phyloP scores from a whole-genome alignment of 768 basidiomycete species.

The Botryobasidium botryosum region DNA sequence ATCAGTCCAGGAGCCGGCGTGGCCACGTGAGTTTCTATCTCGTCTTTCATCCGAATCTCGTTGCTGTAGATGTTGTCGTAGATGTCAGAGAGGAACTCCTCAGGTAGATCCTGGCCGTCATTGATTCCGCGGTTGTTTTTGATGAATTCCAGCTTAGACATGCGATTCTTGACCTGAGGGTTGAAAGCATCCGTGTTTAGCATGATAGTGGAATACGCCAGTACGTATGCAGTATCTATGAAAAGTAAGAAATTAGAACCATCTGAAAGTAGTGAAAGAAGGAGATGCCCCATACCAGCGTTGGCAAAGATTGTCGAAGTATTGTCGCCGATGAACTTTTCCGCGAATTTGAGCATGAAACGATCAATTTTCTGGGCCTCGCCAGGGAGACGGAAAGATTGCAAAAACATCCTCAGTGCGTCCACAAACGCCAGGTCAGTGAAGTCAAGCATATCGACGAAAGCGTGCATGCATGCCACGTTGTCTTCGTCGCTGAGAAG shows the following conservation, averaged over 20 bases:
- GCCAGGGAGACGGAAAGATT: constrained; percentile 91
- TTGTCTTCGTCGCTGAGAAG: constrained; percentile 63
- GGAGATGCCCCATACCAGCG: constrained; percentile 44
- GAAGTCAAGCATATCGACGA: constrained; percentile 87
- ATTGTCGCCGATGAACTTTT: constrained; percentile 86
- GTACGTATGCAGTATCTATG: constrained; percentile 79
- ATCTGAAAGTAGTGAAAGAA: background rate
- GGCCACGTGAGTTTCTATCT: constrained; percentile 46
- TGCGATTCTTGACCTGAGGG: constrained; percentile 84
- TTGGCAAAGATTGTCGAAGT: constrained; percentile 75
- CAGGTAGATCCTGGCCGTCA: constrained; percentile 73
- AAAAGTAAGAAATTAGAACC: background rate
- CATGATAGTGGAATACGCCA: constrained; percentile 90
- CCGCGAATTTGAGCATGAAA: constrained; percentile 97
- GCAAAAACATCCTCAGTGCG: constrained; percentile 77
- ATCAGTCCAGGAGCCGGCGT: constrained; percentile 47
- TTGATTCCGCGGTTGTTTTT: constrained; percentile 97
- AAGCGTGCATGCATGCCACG: constrained; percentile 91
- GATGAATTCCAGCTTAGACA: constrained; percentile 82
- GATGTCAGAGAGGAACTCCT: constrained; percentile 59
- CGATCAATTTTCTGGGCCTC: constrained; percentile 98
- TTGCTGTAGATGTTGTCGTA: constrained; percentile 84
- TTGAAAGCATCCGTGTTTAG: constrained; percentile 96
- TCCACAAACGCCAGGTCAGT: constrained; percentile 67
- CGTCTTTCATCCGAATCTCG: constrained; percentile 98